A percentile compares a stretch with the other conserved stretches of the same genome.
Evolutionary conservation across 306 rosid genomes (phyloP).

Genomic region (Prunus padus): DNA sequence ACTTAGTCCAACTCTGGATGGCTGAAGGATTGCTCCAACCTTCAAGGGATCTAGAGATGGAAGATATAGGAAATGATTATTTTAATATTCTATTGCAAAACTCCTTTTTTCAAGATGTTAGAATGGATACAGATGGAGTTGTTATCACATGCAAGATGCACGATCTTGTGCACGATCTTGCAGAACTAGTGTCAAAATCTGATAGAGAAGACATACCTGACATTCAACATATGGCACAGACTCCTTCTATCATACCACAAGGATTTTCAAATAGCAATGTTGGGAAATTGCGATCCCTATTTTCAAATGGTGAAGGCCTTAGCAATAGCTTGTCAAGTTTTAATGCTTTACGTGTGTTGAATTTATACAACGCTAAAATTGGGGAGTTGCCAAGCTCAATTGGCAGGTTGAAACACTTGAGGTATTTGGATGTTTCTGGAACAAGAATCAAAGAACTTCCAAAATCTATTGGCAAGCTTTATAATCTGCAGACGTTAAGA

Average conservation of each 20-base stretch:
- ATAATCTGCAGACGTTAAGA: too few species aligned
- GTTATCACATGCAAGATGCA: background rate
- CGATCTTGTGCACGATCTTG: constrained; percentile 9
- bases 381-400: too few species aligned
- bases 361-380: too few species aligned
- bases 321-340: too few species aligned
- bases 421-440: constrained; percentile 3
- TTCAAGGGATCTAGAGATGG: background rate
- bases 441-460: constrained; percentile 5
- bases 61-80: constrained; percentile 10
- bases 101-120: too few species aligned
- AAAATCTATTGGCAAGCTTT: constrained; percentile 12
- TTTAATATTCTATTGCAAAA: background rate
- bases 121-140: background rate
- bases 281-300: background rate
- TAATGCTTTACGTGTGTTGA: too few species aligned
- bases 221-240: too few species aligned
- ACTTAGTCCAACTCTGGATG: too few species aligned
- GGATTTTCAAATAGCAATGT: background rate
- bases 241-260: too few species aligned
- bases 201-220: too few species aligned
- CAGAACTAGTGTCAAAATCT: background rate
- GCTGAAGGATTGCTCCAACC: too few species aligned
- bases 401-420: background rate
- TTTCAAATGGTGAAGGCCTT: too few species aligned